A percentile compares a stretch with the other conserved stretches of the same genome.
Evolutionary conservation across 345 rosid genomes (phyloP).

Genomic region (Durio zibethinus): DNA sequence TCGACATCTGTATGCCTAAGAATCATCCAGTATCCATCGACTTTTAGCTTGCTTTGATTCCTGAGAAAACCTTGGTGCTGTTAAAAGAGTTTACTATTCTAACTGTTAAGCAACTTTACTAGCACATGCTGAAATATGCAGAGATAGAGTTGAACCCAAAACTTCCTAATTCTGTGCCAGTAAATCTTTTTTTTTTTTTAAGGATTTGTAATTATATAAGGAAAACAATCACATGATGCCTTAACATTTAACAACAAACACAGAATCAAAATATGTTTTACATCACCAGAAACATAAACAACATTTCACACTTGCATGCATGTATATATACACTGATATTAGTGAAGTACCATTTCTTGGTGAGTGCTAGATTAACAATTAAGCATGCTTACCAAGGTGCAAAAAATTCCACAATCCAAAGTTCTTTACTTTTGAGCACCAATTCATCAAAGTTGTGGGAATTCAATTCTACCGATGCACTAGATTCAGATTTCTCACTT

Average conservation of each 20-base stretch:
- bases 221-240: not conserved
- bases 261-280: not conserved
- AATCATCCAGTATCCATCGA: not conserved
- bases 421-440: constrained; percentile 84
- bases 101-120: not conserved
- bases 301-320: not conserved
- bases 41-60: not conserved
- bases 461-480: constrained; percentile 65
- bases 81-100: not conserved
- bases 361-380: not conserved
- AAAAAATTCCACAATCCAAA: constrained; percentile 93
- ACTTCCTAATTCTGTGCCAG: not conserved
- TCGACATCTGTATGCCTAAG: not conserved
- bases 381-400: constrained; percentile 80
- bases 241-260: not conserved
- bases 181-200: no score
- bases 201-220: no score
- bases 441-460: constrained; percentile 79
- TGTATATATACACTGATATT: not conserved
- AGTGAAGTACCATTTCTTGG: not conserved
- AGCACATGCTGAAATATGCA: not conserved
- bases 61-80: not conserved
- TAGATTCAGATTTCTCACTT: constrained; percentile 75
- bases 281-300: not conserved
- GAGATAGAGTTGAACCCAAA: not conserved